Evolutionary conservation across 2,329 filamentous ascomycete species (phyloP).

Genomic region (Cladophialophora immunda): DNA sequence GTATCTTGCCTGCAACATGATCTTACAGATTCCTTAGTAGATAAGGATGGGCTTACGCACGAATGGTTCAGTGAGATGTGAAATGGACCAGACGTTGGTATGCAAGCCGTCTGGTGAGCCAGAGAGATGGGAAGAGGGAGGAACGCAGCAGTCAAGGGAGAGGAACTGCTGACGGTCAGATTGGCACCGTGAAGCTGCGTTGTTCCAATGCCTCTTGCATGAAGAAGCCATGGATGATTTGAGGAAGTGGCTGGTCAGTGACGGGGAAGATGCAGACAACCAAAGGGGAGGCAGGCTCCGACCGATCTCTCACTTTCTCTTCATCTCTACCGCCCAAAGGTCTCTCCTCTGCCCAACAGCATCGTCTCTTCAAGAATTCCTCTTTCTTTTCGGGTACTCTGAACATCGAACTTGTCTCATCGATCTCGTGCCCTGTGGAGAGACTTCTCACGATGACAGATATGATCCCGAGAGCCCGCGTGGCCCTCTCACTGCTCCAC

Average conservation of each 20-base stretch:
- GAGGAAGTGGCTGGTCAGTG: no score
- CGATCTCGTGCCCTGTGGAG: neutral
- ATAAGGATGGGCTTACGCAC: neutral
- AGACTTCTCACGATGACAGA: neutral
- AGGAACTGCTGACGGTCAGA: no score
- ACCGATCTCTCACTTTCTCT: no score
- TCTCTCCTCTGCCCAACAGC: neutral
- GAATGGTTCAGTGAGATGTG: neutral
- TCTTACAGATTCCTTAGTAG: neutral
- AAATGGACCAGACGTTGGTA: neutral
- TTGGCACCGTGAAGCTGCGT: no score
- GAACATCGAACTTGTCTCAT: neutral
- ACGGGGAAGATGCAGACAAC: no score
- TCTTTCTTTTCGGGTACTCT: neutral
- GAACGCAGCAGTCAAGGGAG: neutral
- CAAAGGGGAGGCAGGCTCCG: no score
- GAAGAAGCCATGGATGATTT: no score
- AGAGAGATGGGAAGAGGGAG: neutral
- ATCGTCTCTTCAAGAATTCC: neutral
- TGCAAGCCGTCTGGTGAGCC: neutral
- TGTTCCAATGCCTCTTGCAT: no score
- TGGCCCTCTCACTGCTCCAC: conserved; percentile 4
- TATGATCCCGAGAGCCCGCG: neutral
- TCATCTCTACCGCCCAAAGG: no score
- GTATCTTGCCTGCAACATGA: neutral